phyloP scores from a whole-genome alignment of 805 yeast species.

The Debaryomyces prosopidis region DNA sequence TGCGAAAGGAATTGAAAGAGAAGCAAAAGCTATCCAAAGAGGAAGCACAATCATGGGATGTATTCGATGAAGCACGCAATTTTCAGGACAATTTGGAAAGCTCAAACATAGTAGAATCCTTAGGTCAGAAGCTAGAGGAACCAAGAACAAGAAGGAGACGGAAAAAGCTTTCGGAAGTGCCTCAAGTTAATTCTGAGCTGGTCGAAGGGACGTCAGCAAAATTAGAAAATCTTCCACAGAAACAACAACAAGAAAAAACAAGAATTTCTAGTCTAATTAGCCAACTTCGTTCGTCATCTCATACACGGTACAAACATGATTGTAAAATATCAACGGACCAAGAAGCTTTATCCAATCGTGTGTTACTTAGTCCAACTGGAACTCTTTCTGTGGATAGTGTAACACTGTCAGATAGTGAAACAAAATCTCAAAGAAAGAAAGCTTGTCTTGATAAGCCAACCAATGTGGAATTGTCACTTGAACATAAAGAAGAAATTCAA shows the following conservation, averaged over 20 bases:
- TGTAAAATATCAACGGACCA: neutral
- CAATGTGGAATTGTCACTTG: constrained; percentile 24
- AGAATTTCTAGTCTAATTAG: constrained; percentile 21
- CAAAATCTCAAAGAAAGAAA: neutral
- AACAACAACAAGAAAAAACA: neutral
- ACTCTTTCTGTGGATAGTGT: neutral
- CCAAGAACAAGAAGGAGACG: constrained; percentile 9
- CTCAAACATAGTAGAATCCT: neutral
- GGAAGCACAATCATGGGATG: constrained; percentile 38
- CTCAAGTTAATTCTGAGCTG: neutral
- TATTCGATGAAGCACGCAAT: constrained; percentile 31
- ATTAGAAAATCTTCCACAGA: neutral
- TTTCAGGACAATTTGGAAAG: constrained; percentile 1
- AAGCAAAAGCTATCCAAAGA: constrained; percentile 29
- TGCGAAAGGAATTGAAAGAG: constrained; percentile 33
- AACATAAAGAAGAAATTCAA: constrained; percentile 60
- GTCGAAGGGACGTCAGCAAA: neutral
- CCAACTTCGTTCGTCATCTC: constrained; percentile 14
- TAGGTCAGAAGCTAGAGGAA: neutral
- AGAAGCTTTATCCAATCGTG: too few species aligned
- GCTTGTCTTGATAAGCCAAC: neutral
- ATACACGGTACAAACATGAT: neutral
- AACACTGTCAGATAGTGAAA: neutral
- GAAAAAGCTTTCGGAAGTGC: constrained; percentile 3
- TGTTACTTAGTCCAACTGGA: too few species aligned